These are phyloP conservation scores for Deuterostichococcus epilithicus DNA, from an alignment of 139 green algal genomes.

Conservation along the genomic window DNA sequence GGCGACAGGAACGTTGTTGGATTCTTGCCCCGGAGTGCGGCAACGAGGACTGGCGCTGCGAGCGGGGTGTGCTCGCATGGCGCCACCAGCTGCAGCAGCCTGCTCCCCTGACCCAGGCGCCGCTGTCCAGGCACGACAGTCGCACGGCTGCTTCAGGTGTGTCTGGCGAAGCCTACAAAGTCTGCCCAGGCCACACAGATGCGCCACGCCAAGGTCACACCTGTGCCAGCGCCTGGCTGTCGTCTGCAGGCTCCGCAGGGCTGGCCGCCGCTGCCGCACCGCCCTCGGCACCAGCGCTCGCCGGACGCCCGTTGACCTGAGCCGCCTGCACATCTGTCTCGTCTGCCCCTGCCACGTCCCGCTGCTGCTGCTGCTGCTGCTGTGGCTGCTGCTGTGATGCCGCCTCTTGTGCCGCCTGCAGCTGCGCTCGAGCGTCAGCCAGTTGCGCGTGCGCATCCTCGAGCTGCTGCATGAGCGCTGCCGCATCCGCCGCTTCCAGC, in stretches of 20 bases:
- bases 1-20: too few relatives aligned
- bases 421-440: background rate
- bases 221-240: background rate
- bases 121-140: too few relatives aligned
- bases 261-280: background rate
- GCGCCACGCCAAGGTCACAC: too few relatives aligned
- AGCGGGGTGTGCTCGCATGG: too few relatives aligned
- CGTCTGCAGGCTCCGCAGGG: too few relatives aligned
- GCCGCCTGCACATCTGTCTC: background rate
- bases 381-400: background rate
- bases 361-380: background rate
- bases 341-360: background rate
- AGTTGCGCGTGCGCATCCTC: conserved; percentile 1
- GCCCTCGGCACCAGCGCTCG: background rate
- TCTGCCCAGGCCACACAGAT: too few relatives aligned
- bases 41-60: too few relatives aligned
- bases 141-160: too few relatives aligned
- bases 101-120: too few relatives aligned
- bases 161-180: too few relatives aligned
- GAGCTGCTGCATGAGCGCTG: background rate
- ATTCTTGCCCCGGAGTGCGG: too few relatives aligned
- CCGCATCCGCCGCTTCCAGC: background rate
- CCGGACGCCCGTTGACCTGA: background rate
- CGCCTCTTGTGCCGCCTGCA: background rate
- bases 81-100: too few relatives aligned